Conservation (phyloP, 805 yeast genomes). For the Candida incommunis region DNA sequence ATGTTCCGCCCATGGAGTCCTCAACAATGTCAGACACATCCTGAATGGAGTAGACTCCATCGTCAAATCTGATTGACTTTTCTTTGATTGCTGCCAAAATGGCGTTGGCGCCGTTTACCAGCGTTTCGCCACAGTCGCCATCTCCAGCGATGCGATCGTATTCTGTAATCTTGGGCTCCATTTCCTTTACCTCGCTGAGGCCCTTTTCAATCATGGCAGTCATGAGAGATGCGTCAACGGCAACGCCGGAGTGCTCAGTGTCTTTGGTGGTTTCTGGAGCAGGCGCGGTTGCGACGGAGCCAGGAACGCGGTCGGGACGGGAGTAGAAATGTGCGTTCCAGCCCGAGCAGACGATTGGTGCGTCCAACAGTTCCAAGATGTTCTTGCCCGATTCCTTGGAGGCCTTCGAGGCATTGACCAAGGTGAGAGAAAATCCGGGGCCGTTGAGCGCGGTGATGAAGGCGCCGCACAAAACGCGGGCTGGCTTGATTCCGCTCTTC, state of each 20-base stretch:
- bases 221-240: conserved; percentile 19
- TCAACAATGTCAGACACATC: conserved; percentile 74
- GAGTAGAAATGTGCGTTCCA: conserved; percentile 35
- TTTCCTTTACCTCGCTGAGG: conserved; percentile 37
- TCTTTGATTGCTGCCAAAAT: conserved; percentile 40
- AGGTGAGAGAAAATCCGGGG: conserved; percentile 79
- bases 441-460: conserved; percentile 84
- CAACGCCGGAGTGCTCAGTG: conserved; percentile 18
- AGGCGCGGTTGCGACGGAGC: conserved; percentile 9
- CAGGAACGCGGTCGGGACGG: conserved; percentile 3
- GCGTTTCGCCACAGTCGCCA: conserved; percentile 93
- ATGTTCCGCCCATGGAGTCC: conserved; percentile 93
- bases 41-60: conserved; percentile 42
- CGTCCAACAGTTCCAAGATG: conserved; percentile 46
- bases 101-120: conserved; percentile 70
- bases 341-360: conserved; percentile 66
- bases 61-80: conserved; percentile 14
- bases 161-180: conserved; percentile 75
- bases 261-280: conserved; percentile 14
- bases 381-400: conserved; percentile 23
- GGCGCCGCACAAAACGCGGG: conserved; percentile 57
- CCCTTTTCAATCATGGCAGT: conserved; percentile 29
- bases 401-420: conserved; percentile 52
- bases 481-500: conserved; percentile 38
- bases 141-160: conserved; percentile 88